Evolutionary conservation across 2,329 filamentous ascomycete genomes (phyloP).

Genomic region (Pseudogymnoascus sp.): DNA sequence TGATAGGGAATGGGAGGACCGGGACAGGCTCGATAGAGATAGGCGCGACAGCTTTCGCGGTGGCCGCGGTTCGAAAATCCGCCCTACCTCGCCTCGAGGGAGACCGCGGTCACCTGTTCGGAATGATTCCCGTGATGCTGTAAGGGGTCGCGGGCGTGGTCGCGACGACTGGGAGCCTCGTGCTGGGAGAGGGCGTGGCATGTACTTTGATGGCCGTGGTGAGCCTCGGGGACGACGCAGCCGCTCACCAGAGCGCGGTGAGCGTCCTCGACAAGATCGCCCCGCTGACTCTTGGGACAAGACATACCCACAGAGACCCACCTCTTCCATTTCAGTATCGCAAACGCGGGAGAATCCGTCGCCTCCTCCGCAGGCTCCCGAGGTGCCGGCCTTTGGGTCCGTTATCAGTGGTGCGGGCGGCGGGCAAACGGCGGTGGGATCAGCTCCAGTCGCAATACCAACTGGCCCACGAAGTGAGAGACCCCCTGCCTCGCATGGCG

Average conservation of each 20-base stretch:
- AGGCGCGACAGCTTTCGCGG: constrained; percentile 34
- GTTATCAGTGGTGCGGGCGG: constrained; percentile 12
- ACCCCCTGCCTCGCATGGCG: constrained; percentile 7
- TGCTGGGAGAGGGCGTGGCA: constrained; percentile 41
- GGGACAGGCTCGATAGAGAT: constrained; percentile 46
- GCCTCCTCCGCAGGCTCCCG: constrained; percentile 45
- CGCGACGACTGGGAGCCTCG: constrained; percentile 42
- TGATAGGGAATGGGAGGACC: constrained; percentile 43
- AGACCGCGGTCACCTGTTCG: constrained; percentile 57
- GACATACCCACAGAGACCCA: constrained; percentile 7
- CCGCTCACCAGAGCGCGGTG: constrained; percentile 25
- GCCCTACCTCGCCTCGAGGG: constrained; percentile 52
- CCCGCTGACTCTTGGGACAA: constrained; percentile 9
- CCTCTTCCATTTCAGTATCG: background rate
- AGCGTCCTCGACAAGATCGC: background rate
- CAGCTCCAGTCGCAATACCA: constrained; percentile 5
- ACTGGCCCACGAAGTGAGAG: constrained; percentile 9
- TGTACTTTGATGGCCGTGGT: constrained; percentile 52
- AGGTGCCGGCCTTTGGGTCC: constrained; percentile 49
- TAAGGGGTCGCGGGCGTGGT: constrained; percentile 47
- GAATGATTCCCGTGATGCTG: constrained; percentile 55
- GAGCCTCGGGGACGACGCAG: constrained; percentile 22
- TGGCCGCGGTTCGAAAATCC: constrained; percentile 37
- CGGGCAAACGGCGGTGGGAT: background rate
- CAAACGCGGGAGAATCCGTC: constrained; percentile 34